Evolutionary conservation across 2,329 filamentous ascomycete species (phyloP), one percentile per base, ranked within the genome.

Genomic region (Diplocarpon mali): DNA sequence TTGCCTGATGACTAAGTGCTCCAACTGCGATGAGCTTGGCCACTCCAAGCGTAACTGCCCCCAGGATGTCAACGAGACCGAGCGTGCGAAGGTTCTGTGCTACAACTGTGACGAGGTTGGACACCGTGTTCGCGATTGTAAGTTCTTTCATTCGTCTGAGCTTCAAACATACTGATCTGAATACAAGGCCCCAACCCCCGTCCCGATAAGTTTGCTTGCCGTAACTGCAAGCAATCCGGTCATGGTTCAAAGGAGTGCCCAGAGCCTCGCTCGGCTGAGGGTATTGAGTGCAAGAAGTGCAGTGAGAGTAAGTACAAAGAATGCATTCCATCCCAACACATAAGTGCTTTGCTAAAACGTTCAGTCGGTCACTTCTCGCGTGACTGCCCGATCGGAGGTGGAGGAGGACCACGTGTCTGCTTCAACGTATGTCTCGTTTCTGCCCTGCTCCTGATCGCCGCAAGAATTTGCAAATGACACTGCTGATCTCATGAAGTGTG

Each of bases 81-180:
- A 71, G 34, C 56, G 62, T 12, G 55, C 69, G 31, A 64, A 66
- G 15, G 71, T 83, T 39, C 69, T 67, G 38, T 87, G 83, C 60
- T 73, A 68, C 65, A 81, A 85, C 64, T 86, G 83, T 52, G 65
- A 71, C 3, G 69, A 71, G 32, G 64, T 69, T 20, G 81, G 80
- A 9, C 82, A 86, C 56, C 79, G 81, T 46, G 65, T 80, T 41
- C 77, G 82, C 41, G 80, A 87, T 53, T 87, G 83, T 78, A 57
- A 63, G 73, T 64, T 43, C 11, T n/a, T 32, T 12, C 32, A 10
- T 24, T 14, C 16, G 5, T 13, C 30, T 34, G 24, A 20, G 32
- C 14, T 16, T 16, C 31, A 40, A 9, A 38, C 15, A 35, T 11
- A 28, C 14, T 12, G n/a, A 28, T 28, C 41, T 27, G 16, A 29